A percentile compares a stretch with the other conserved stretches of the same genome.
Conservation (phyloP, 257 asterid genomes). For the Fraxinus quadrangulata region DNA sequence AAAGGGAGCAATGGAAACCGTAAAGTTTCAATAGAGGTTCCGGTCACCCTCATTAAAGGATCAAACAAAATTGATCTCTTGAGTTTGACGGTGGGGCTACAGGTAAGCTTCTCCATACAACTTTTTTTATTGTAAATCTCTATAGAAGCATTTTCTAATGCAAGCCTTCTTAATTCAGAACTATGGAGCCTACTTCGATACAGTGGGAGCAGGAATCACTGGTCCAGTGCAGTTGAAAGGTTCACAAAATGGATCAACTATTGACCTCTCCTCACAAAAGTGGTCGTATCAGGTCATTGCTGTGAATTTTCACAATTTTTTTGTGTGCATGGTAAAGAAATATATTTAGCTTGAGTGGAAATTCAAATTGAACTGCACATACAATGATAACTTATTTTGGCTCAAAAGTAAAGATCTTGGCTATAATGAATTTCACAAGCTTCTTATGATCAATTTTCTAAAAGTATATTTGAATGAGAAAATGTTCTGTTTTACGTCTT, state of each 20-base stretch:
- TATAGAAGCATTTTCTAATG: slow-evolving; percentile 21
- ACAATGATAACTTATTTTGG: background rate
- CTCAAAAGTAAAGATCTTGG: background rate
- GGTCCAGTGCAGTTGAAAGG: slow-evolving; percentile 71
- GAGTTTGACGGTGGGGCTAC: slow-evolving; percentile 82
- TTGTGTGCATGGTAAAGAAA: background rate
- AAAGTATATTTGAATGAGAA: background rate
- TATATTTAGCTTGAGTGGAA: slow-evolving; percentile 1
- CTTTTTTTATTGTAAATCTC: background rate
- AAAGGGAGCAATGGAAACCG: slow-evolving; percentile 49
- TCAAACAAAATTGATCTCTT: slow-evolving; percentile 67
- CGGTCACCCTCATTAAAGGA: slow-evolving; percentile 58
- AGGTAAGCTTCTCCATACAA: slow-evolving; percentile 44
- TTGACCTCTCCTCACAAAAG: slow-evolving; percentile 58
- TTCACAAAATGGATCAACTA: slow-evolving; percentile 43
- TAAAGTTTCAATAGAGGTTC: slow-evolving; percentile 56
- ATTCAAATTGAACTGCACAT: background rate
- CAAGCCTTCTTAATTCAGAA: slow-evolving; percentile 43
- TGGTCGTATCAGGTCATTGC: slow-evolving; percentile 80
- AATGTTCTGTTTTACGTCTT: background rate
- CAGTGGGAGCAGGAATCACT: slow-evolving; percentile 61
- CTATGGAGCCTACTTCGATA: slow-evolving; percentile 69
- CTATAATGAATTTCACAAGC: background rate
- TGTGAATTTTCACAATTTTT: background rate
- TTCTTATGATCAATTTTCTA: background rate